Evolutionary conservation across 2,329 filamentous ascomycete genomes (phyloP).

Genomic region (Diaporthe helianthi): DNA sequence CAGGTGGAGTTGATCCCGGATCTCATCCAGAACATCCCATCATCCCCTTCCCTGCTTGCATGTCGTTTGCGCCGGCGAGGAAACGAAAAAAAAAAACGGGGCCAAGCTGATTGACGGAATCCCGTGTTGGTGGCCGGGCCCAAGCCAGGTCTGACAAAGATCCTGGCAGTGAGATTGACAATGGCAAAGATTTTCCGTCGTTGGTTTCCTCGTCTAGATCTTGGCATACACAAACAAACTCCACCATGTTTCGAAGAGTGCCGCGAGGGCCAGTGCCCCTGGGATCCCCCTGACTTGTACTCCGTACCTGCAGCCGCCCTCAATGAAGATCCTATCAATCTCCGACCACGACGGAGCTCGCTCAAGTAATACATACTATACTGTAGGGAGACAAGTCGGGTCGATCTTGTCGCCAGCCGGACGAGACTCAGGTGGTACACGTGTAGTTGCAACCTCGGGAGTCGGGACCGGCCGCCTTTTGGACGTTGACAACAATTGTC

Average conservation of each 20-base stretch:
- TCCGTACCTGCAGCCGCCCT: constrained; percentile 16
- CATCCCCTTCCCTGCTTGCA: neutral
- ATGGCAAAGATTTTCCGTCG: constrained; percentile 21
- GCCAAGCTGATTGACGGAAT: constrained; percentile 18
- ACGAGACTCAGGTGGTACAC: neutral
- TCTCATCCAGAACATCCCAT: constrained; percentile 16
- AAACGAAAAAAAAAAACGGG: neutral
- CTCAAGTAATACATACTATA: too few relatives aligned
- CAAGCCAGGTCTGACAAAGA: constrained; percentile 1
- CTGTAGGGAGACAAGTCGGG: neutral
- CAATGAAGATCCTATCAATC: constrained; percentile 11
- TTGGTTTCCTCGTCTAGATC: constrained; percentile 25
- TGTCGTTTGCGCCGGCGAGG: constrained; percentile 5
- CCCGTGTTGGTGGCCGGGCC: neutral
- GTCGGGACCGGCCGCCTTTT: neutral
- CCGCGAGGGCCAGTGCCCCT: constrained; percentile 1
- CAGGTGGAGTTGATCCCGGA: constrained; percentile 11
- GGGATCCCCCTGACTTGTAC: constrained; percentile 21
- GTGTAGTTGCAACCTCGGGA: neutral
- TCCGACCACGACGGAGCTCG: constrained; percentile 8
- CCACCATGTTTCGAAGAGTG: constrained; percentile 13
- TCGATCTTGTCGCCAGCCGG: neutral
- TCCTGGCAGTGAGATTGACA: constrained; percentile 7
- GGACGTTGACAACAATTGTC: neutral
- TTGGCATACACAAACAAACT: constrained; percentile 24